Evolutionary conservation across 2,329 filamentous ascomycete genomes (phyloP).

Genomic region (Pseudodiploospora longispora): DNA sequence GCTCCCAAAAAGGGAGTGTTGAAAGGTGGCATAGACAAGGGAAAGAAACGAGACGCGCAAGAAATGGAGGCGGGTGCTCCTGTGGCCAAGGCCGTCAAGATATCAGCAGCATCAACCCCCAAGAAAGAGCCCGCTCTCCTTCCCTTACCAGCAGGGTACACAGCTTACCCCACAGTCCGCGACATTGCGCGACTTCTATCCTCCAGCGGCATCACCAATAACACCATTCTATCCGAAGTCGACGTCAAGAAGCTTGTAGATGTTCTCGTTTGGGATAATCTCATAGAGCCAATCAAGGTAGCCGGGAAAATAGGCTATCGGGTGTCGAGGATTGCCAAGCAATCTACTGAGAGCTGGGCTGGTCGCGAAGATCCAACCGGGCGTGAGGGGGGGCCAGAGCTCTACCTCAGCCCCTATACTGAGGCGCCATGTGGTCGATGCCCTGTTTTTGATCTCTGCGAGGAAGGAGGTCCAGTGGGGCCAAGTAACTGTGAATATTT

Average conservation of each 20-base stretch:
- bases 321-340: constrained; percentile 40
- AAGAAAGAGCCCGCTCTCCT: constrained; percentile 34
- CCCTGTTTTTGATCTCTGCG: constrained; percentile 87
- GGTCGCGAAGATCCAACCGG: constrained; percentile 29
- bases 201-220: constrained; percentile 59
- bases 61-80: constrained; percentile 20
- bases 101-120: constrained; percentile 10
- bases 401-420: constrained; percentile 63
- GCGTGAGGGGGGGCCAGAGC: constrained; percentile 31
- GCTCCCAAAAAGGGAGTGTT: constrained; percentile 50
- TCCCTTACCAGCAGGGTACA: constrained; percentile 58
- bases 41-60: constrained; percentile 44
- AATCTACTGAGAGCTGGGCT: constrained; percentile 33
- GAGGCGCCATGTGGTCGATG: constrained; percentile 87
- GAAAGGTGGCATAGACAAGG: constrained; percentile 37
- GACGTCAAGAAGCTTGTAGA: constrained; percentile 83
- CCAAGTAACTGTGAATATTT: constrained; percentile 91
- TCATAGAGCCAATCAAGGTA: constrained; percentile 58
- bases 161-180: constrained; percentile 69
- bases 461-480: constrained; percentile 82
- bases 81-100: constrained; percentile 15
- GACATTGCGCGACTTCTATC: constrained; percentile 72
- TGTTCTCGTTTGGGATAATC: constrained; percentile 81
- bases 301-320: constrained; percentile 45
- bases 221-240: constrained; percentile 59